These are phyloP conservation scores for Erodium moschatum DNA, from an alignment of 441 rosid species.

Conservation along the genomic window DNA sequence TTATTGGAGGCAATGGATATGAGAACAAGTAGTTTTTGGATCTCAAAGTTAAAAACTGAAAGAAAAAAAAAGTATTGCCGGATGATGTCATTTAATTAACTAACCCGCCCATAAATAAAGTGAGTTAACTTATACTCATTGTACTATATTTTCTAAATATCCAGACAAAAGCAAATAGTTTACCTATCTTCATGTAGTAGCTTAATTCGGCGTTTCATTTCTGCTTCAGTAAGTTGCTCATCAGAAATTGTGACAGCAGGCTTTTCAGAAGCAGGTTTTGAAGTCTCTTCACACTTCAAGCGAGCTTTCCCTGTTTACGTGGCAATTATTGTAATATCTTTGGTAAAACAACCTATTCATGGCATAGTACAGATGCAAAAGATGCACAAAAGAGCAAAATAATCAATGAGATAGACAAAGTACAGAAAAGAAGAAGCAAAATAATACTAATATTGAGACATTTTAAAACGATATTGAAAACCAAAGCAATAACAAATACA, in stretches of 20 bases:
- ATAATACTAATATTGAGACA: no score
- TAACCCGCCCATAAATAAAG: not conserved
- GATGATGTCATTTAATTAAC: not conserved
- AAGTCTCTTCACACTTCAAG: conserved; percentile 21
- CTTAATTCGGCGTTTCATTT: conserved; percentile 25
- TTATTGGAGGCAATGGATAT: not conserved
- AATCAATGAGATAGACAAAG: no score
- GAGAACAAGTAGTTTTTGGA: not conserved
- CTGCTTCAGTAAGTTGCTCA: conserved; percentile 23
- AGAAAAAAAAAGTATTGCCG: not conserved
- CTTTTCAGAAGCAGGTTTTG: conserved; percentile 18
- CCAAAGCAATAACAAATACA: no score
- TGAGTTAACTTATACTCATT: not conserved
- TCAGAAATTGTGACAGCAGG: conserved; percentile 18
- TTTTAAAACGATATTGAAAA: no score
- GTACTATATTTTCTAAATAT: not conserved
- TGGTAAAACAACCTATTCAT: not conserved
- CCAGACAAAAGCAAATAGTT: not conserved
- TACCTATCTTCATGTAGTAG: conserved; percentile 24
- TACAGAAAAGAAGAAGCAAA: no score
- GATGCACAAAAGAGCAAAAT: not conserved
- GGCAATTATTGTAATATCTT: conserved; percentile 1
- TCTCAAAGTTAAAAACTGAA: not conserved
- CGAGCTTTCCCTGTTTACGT: conserved; percentile 21
- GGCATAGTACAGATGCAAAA: not conserved